Percentiles rank a stretch among this genome's conserved stretches.
phyloP scores from a whole-genome alignment of 345 rosid species.

The Boechera retrofracta region DNA sequence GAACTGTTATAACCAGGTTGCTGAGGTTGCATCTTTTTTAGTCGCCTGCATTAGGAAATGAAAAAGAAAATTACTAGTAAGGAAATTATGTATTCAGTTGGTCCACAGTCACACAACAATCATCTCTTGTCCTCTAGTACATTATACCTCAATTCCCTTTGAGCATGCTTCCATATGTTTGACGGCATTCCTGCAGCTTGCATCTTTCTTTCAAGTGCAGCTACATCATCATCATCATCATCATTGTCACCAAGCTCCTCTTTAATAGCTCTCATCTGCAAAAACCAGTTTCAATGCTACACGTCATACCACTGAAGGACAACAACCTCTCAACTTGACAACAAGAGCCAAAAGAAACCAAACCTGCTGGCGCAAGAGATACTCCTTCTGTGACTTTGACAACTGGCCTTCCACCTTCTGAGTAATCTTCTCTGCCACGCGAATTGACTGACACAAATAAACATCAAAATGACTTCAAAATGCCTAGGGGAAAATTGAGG shows the following conservation, averaged over 20 bases:
- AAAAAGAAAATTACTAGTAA: conserved; percentile 9
- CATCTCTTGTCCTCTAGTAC: conserved; percentile 4
- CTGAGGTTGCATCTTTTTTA: conserved; percentile 99
- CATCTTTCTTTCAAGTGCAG: conserved; percentile 95
- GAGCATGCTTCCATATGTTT: conserved; percentile 97
- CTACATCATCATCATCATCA: conserved; percentile 98
- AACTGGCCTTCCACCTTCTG: conserved; percentile 99
- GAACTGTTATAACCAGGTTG: conserved; percentile 99
- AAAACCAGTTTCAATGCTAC: conserved; percentile 28
- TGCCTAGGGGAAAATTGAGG: conserved; percentile 24
- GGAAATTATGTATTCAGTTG: conserved; percentile 4
- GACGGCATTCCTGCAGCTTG: conserved; percentile 96
- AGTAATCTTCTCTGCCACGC: conserved; percentile 98
- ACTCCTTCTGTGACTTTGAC: conserved; percentile 98
- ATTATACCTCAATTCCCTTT: conserved; percentile 87
- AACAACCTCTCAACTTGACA: conserved; percentile 20
- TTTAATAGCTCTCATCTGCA: conserved; percentile 97
- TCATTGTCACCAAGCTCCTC: conserved; percentile 99
- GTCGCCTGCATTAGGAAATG: conserved; percentile 66
- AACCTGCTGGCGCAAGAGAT: conserved; percentile 99
- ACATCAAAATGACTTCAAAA: conserved; percentile 42
- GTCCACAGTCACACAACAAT: conserved; percentile 8
- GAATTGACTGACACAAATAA: conserved; percentile 85
- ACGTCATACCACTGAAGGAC: conserved; percentile 21
- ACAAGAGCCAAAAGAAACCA: conserved; percentile 41